Conservation (phyloP, 139 green algal genomes). For the Micractinium sp. region DNA sequence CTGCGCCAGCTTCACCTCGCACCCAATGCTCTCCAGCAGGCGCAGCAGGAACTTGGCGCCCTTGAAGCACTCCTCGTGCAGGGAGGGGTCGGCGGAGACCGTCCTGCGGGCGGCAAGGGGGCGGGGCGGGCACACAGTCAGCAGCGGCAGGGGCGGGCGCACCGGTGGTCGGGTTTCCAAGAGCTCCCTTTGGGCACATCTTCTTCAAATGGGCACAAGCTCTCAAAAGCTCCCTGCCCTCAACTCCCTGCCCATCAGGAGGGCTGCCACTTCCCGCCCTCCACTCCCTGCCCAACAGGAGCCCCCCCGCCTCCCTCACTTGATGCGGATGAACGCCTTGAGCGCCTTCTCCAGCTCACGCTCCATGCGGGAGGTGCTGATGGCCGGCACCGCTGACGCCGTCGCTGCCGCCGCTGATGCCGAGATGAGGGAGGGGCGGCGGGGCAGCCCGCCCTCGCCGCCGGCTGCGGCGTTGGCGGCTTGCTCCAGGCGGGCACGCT, state of each 20-base stretch:
- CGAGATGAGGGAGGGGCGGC: neutral
- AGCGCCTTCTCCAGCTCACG: constrained; percentile 82
- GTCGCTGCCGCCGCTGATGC: neutral
- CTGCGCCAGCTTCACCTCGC: constrained; percentile 82
- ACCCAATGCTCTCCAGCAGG: constrained; percentile 83
- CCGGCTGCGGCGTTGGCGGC: neutral
- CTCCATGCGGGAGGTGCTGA: constrained; percentile 45
- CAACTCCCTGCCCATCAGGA: no score
- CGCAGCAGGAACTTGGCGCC: constrained; percentile 90
- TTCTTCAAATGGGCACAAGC: no score
- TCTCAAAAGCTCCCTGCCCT: no score
- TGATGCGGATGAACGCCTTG: constrained; percentile 84
- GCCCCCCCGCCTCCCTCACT: no score
- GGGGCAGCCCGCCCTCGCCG: neutral
- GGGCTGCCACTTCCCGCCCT: no score
- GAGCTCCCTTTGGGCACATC: no score
- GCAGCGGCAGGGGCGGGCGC: neutral
- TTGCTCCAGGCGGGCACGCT: neutral
- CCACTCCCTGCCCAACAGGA: no score
- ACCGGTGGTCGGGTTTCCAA: neutral
- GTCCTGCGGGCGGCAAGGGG: constrained; percentile 39
- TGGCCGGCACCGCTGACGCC: neutral
- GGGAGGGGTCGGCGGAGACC: constrained; percentile 62
- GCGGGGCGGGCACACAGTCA: neutral
- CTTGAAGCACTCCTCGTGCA: constrained; percentile 85